Evolutionary conservation across 331 rosid species (phyloP).

Genomic region (Malus hybrid): DNA sequence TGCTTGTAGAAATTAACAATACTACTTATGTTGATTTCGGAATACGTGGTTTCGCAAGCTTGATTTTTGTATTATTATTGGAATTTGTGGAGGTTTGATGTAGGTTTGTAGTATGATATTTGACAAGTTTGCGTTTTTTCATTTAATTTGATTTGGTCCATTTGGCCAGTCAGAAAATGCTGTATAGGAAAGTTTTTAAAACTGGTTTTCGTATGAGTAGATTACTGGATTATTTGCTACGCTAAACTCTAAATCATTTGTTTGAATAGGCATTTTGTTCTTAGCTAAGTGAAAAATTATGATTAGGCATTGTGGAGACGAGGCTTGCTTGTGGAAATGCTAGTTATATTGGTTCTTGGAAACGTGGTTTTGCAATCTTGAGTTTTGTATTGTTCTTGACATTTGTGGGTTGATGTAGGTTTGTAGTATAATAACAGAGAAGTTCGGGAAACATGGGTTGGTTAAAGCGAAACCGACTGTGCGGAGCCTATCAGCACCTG

Average conservation of each 20-base stretch:
- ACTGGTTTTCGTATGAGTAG: neutral
- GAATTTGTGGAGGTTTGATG: neutral
- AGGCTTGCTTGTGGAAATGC: neutral
- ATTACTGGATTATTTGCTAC: neutral
- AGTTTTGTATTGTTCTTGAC: neutral
- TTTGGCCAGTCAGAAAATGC: neutral
- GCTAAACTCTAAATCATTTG: neutral
- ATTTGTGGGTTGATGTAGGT: slow-evolving; percentile 33
- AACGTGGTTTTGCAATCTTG: neutral
- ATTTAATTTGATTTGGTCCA: neutral
- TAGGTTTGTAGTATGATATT: neutral
- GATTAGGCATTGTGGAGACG: neutral
- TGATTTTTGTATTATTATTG: neutral
- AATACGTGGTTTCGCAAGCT: neutral
- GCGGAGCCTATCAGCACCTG: slow-evolving; percentile 80
- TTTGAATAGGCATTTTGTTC: neutral
- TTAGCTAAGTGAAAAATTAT: neutral
- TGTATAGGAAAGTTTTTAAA: neutral
- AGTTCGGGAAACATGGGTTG: slow-evolving; percentile 86
- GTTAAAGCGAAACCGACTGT: slow-evolving; percentile 69
- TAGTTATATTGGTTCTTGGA: neutral
- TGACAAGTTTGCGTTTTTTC: neutral
- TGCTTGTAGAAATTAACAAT: neutral
- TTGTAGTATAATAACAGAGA: slow-evolving; percentile 65
- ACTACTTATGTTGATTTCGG: neutral